Evolutionary conservation across 129 eudicot genomes (phyloP).

Genomic region (Flaveria bidentis): DNA sequence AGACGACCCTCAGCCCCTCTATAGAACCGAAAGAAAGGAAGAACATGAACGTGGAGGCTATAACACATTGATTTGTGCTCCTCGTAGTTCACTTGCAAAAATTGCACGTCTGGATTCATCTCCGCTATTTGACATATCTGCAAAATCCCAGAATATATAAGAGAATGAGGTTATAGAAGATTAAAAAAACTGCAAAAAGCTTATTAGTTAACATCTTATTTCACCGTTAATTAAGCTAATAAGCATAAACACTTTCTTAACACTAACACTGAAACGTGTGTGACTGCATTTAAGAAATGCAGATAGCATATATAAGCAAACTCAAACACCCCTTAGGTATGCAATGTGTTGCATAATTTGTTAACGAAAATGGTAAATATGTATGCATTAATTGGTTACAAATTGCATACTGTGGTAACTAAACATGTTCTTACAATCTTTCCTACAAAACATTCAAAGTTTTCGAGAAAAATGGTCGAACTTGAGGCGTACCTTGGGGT

Average conservation of each 20-base stretch:
- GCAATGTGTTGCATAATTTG: no score
- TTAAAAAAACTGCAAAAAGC: background rate
- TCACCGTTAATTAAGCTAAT: background rate
- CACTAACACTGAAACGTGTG: background rate
- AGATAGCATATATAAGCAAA: background rate
- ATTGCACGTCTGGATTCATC: slow-evolving; percentile 77
- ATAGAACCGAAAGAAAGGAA: slow-evolving; percentile 83
- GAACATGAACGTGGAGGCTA: slow-evolving; percentile 66
- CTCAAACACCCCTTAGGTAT: background rate
- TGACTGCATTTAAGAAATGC: no score
- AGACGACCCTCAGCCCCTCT: slow-evolving; percentile 84
- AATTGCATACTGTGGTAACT: background rate
- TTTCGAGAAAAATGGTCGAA: background rate
- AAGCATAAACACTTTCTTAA: background rate
- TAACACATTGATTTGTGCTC: slow-evolving; percentile 81
- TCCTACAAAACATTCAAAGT: background rate
- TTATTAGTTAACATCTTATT: no score
- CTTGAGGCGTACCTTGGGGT: slow-evolving; percentile 60
- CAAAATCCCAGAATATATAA: slow-evolving; percentile 11
- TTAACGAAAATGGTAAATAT: background rate
- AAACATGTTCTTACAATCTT: background rate
- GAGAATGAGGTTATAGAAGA: slow-evolving; percentile 3
- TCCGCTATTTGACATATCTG: slow-evolving; percentile 83
- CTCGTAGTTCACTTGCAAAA: slow-evolving; percentile 67
- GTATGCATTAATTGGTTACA: background rate